Percentiles rank a stretch among this genome's conserved stretches.
These are phyloP conservation scores for Boechera divaricarpa DNA, from an alignment of 345 rosid species.

Conservation along the genomic window DNA sequence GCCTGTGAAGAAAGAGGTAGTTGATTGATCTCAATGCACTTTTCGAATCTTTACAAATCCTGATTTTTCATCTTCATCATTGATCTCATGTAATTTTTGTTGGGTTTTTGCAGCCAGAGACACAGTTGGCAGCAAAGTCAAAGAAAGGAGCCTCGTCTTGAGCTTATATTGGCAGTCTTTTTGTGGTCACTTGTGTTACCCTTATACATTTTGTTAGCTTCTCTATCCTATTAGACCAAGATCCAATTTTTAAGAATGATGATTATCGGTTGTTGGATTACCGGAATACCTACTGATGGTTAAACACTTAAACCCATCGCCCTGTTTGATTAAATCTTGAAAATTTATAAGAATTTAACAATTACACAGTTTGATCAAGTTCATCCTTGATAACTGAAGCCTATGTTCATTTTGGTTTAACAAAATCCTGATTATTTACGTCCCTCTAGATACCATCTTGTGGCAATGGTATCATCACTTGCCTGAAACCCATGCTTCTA, in stretches of 20 bases:
- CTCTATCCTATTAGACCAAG: conserved; percentile 8
- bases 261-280: background rate
- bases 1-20: conserved; percentile 93
- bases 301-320: background rate
- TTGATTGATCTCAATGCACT: background rate
- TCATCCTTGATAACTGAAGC: too few relatives aligned
- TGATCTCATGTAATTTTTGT: background rate
- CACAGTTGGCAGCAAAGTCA: conserved; percentile 78
- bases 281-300: too few relatives aligned
- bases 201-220: conserved; percentile 24
- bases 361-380: too few relatives aligned
- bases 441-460: too few relatives aligned
- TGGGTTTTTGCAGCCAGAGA: conserved; percentile 64
- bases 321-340: background rate
- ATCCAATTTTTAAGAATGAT: conserved; percentile 13
- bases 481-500: too few relatives aligned
- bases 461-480: too few relatives aligned
- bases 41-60: background rate
- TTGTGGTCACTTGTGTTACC: background rate
- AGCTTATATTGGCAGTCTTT: background rate
- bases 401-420: background rate
- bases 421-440: background rate
- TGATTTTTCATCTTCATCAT: background rate
- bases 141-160: conserved; percentile 54
- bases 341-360: background rate